phyloP scores from a whole-genome alignment of 2,329 filamentous ascomycete species.

The Aspergillus jensenii region DNA sequence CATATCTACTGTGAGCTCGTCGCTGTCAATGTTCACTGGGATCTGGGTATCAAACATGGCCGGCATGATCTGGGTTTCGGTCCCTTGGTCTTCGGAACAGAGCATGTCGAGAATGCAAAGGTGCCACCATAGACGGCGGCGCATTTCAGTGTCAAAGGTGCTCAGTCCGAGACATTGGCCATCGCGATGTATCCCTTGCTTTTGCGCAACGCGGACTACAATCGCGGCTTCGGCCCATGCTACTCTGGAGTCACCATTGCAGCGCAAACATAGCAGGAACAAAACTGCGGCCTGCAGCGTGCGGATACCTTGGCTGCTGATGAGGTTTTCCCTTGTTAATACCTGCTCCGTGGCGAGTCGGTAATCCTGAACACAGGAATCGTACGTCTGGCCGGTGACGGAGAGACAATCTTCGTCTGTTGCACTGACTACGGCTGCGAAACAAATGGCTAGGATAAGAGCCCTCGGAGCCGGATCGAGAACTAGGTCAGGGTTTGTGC shows the following conservation, averaged over 20 bases:
- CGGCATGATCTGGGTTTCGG: conserved; percentile 24
- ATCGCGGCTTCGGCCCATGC: conserved; percentile 8
- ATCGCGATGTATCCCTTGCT: conserved; percentile 12
- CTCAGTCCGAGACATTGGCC: conserved; percentile 1
- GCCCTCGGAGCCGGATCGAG: neutral
- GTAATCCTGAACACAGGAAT: neutral
- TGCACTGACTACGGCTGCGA: neutral
- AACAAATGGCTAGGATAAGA: neutral
- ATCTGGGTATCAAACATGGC: conserved; percentile 24
- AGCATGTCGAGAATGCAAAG: conserved; percentile 29
- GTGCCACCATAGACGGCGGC: conserved; percentile 31
- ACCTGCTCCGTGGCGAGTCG: conserved; percentile 8
- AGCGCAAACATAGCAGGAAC: conserved; percentile 17
- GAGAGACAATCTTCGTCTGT: neutral
- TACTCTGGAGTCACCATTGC: conserved; percentile 5
- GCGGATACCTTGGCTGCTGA: conserved; percentile 11
- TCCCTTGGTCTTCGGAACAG: conserved; percentile 27
- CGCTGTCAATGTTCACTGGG: conserved; percentile 26
- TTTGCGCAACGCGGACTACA: conserved; percentile 8
- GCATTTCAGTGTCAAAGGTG: conserved; percentile 25
- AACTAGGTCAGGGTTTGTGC: neutral
- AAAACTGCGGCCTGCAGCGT: conserved; percentile 20
- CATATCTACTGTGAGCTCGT: conserved; percentile 20
- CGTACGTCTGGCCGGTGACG: no score
- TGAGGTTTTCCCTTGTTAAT: conserved; percentile 15